Percentiles rank a stretch among this genome's conserved stretches.
These are phyloP conservation scores for Phialophora tarda DNA, from an alignment of 2,329 filamentous ascomycete genomes.

Conservation along the genomic window DNA sequence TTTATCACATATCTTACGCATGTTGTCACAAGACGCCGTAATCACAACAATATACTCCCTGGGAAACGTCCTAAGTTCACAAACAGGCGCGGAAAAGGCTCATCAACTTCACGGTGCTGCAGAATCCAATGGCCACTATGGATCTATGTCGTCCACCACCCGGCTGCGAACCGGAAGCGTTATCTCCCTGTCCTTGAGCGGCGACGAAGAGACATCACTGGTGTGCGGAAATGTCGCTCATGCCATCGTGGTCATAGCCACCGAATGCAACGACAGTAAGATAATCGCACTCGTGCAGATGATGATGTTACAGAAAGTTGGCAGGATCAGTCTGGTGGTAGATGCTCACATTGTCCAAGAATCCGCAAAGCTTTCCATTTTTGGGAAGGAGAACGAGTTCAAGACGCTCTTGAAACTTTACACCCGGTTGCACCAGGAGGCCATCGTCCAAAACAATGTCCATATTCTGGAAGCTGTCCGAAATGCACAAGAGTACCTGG, in stretches of 20 bases:
- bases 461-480: conserved; percentile 74
- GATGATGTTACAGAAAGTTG: conserved; percentile 95
- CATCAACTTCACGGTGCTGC: conserved; percentile 40
- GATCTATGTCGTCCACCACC: conserved; percentile 40
- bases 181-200: conserved; percentile 75
- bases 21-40: conserved; percentile 86
- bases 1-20: conserved; percentile 78
- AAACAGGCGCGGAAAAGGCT: conserved; percentile 57
- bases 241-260: conserved; percentile 88
- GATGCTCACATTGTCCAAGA: conserved; percentile 87
- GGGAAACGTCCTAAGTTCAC: conserved; percentile 90
- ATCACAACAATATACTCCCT: conserved; percentile 95
- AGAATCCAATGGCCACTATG: conserved; percentile 39
- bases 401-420: conserved; percentile 85
- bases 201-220: conserved; percentile 77
- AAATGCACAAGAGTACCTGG: conserved; percentile 79
- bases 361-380: conserved; percentile 76
- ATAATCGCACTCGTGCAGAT: conserved; percentile 91
- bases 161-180: conserved; percentile 70
- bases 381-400: conserved; percentile 80
- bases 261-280: conserved; percentile 81
- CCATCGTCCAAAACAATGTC: conserved; percentile 70
- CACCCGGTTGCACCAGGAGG: conserved; percentile 73
- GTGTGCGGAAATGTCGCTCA: conserved; percentile 91
- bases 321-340: conserved; percentile 77